A percentile compares a stretch with the other conserved stretches of the same genome.
Conservation (phyloP, 1,284 basidiomycete species). For the Porogramme epimiltina region DNA sequence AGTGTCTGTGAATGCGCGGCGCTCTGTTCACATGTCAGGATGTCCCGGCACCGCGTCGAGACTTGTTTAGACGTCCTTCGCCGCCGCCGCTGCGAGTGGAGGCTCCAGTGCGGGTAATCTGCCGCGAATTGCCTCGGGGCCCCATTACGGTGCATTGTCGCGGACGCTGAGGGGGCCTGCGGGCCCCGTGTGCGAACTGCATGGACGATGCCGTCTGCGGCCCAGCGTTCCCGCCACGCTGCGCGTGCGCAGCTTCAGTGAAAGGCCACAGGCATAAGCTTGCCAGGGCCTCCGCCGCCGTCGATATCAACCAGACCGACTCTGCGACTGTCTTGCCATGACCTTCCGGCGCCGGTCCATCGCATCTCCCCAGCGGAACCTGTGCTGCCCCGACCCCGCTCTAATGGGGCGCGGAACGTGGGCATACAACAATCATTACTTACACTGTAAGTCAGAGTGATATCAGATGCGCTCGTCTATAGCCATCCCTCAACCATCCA, state of each 20-base stretch:
- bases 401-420: constrained; percentile 11
- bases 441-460: constrained; percentile 11
- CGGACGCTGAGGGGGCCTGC: too few relatives aligned
- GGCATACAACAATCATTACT: constrained; percentile 16
- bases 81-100: too few relatives aligned
- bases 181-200: neutral
- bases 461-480: constrained; percentile 2
- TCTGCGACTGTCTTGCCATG: constrained; percentile 14
- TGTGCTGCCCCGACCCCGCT: constrained; percentile 12
- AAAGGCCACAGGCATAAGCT: neutral
- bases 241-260: neutral
- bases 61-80: too few relatives aligned
- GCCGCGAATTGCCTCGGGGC: too few relatives aligned
- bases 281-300: neutral
- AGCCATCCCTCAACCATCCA: constrained; percentile 7
- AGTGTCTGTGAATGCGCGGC: too few relatives aligned
- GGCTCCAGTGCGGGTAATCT: too few relatives aligned
- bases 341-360: constrained; percentile 21
- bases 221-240: neutral
- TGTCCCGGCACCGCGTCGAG: too few relatives aligned
- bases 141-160: too few relatives aligned
- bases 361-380: constrained; percentile 14
- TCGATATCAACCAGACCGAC: constrained; percentile 8
- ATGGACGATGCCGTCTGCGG: too few relatives aligned
- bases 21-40: too few relatives aligned